Evolutionary conservation across 805 yeast species (phyloP).

Genomic region (Barnettozyma botsteinii): DNA sequence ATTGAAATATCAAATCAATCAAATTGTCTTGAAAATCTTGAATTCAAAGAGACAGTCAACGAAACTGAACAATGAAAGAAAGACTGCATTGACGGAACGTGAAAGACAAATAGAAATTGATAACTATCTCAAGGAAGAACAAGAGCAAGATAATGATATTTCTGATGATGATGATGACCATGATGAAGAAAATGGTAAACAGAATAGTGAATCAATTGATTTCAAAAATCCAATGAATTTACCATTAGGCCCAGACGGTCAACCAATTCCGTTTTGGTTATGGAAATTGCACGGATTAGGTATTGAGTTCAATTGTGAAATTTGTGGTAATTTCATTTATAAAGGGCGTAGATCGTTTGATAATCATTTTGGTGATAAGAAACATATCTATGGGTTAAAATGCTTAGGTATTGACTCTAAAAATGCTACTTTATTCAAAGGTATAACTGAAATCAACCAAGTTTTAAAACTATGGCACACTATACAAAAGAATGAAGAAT

Average conservation of each 20-base stretch:
- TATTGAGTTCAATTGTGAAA: slow-evolving; percentile 68
- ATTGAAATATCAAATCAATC: slow-evolving; percentile 17
- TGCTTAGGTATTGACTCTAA: slow-evolving; percentile 62
- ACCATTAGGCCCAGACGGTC: slow-evolving; percentile 84
- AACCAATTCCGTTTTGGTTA: slow-evolving; percentile 91
- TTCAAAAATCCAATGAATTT: slow-evolving; percentile 45
- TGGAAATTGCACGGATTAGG: slow-evolving; percentile 85
- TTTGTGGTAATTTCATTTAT: slow-evolving; percentile 72
- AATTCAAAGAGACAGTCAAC: slow-evolving; percentile 40
- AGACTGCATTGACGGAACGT: slow-evolving; percentile 58
- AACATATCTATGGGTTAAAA: slow-evolving; percentile 68
- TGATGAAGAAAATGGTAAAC: slow-evolving; percentile 26
- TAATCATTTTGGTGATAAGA: slow-evolving; percentile 65
- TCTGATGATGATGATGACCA: slow-evolving; percentile 9
- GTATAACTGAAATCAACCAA: slow-evolving; percentile 61
- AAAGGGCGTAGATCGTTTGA: slow-evolving; percentile 69
- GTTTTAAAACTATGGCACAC: slow-evolving; percentile 54
- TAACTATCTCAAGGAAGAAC: slow-evolving; percentile 10
- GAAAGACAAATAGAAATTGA: slow-evolving; percentile 33
- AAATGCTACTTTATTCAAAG: slow-evolving; percentile 46
- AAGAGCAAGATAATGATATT: slow-evolving; percentile 24
- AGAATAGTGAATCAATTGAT: slow-evolving; percentile 11
- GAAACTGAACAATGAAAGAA: slow-evolving; percentile 56
- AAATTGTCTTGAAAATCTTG: slow-evolving; percentile 30
- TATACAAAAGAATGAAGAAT: slow-evolving; percentile 25